Conservation (phyloP, 2,329 filamentous ascomycete genomes). For the Nigrograna mackinnonii region DNA sequence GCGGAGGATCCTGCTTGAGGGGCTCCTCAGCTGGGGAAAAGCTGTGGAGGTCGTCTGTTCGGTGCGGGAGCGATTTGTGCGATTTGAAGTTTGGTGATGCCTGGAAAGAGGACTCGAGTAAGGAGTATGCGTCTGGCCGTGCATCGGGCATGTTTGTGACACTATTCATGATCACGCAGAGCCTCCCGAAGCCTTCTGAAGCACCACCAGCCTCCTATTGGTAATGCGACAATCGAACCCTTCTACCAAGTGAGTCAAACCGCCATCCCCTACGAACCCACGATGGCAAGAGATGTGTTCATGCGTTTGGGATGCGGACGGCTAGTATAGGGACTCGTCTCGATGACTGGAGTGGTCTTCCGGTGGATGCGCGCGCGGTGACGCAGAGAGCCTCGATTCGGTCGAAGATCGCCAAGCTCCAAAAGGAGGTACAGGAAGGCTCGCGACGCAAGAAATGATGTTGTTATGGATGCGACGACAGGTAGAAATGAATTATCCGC, state of each 20-base stretch:
- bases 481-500: not conserved
- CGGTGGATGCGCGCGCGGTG: conserved; percentile 18
- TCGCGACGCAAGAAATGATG: conserved; percentile 4
- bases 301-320: conserved; percentile 19
- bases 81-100: conserved; percentile 27
- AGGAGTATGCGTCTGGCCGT: conserved; percentile 27
- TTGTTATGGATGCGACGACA: not conserved
- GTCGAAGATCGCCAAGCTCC: conserved; percentile 1
- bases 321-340: conserved; percentile 9
- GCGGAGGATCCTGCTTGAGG: conserved; percentile 18
- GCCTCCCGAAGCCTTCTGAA: not conserved
- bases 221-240: not conserved
- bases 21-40: conserved; percentile 25
- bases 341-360: conserved; percentile 5
- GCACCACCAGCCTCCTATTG: conserved; percentile 4
- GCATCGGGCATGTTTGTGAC: conserved; percentile 19
- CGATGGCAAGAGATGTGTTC: conserved; percentile 7
- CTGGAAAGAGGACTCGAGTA: conserved; percentile 36
- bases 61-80: conserved; percentile 28
- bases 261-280: conserved; percentile 24
- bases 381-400: conserved; percentile 25
- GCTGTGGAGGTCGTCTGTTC: conserved; percentile 27
- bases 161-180: not conserved
- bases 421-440: not conserved
- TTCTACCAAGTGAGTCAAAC: conserved; percentile 4